A percentile compares a stretch with the other conserved stretches of the same genome.
phyloP scores from a whole-genome alignment of 495 filamentous ascomycete species.

The Cercophora newfieldiana region DNA sequence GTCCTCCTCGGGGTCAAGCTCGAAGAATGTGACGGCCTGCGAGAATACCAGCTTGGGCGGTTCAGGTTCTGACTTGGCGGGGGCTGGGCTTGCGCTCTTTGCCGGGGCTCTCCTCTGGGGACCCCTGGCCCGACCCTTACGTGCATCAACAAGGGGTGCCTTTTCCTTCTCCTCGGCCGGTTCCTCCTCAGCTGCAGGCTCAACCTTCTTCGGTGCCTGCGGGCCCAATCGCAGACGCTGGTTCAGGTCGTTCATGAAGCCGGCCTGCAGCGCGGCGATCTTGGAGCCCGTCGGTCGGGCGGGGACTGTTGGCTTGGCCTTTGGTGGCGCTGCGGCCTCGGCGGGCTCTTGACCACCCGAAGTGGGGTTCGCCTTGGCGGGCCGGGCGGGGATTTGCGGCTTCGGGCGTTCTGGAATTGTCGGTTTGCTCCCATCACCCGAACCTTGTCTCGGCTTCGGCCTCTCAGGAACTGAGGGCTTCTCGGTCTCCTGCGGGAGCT shows the following conservation, averaged over 20 bases:
- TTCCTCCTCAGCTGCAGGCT: conserved; percentile 55
- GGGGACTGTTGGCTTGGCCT: conserved; percentile 77
- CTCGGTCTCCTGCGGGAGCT: conserved; percentile 30
- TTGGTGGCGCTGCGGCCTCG: conserved; percentile 47
- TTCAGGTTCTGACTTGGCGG: conserved; percentile 22
- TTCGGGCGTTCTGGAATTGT: conserved; percentile 66
- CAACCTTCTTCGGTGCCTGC: conserved; percentile 65
- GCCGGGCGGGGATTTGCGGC: conserved; percentile 73
- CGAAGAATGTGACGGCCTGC: conserved; percentile 45
- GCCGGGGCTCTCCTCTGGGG: conserved; percentile 71
- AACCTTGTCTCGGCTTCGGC: conserved; percentile 43
- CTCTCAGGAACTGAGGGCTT: conserved; percentile 49
- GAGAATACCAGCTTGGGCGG: conserved; percentile 40
- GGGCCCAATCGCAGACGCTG: conserved; percentile 81
- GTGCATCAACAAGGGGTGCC: conserved; percentile 75
- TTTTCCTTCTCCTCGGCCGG: conserved; percentile 65
- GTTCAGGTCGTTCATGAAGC: conserved; percentile 89
- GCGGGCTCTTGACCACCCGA: conserved; percentile 37
- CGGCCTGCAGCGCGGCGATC: conserved; percentile 85
- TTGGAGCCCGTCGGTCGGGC: conserved; percentile 77
- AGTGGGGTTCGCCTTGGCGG: conserved; percentile 53
- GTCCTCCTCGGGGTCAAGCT: conserved; percentile 55
- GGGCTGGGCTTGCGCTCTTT: conserved; percentile 46
- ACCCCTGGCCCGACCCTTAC: conserved; percentile 87
- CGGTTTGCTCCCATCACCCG: conserved; percentile 46